Evolutionary conservation across 805 yeast genomes (phyloP), one percentile per base, ranked within the genome.

Genomic region (Wickerhamiella bombiphila): DNA sequence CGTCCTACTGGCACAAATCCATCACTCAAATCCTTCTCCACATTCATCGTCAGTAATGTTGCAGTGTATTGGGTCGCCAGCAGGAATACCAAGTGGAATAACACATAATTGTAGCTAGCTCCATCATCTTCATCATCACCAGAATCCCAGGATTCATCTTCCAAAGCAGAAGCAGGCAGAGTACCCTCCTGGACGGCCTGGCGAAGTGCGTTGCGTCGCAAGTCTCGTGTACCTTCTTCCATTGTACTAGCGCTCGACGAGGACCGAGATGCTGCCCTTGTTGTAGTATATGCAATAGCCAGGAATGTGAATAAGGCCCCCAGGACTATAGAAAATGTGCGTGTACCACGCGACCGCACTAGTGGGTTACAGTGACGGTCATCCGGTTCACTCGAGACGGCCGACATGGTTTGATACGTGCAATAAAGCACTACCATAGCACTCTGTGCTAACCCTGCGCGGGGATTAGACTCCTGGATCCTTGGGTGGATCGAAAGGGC

Each of bases 161-260:
- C 68, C 22, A 91, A 65, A 0, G 96, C 98, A 47, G 93, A 77
- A 47, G 79, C 93, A 0, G 98, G 98, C 40, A 91, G 65, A 3
- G 94, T 75, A 0, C 99, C 99, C 51, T 81, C 93, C 40, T 80
- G 86, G n/a, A 91, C 94, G 0, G 98, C 98, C 52, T 85, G 91
- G 47, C 77, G 71, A 29, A 91, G 71, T 1, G 96, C 95, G 52
- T 81, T 85, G 43, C 76, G 68, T 44, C 98, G 67, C 77, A 85
- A 71, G 45, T 78, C 83, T 43, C 70, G 71, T 46, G 86, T 59
- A 7, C 72, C 66, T 46, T 53, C 51, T 7, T 30, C 33, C 5
- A 16, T 13, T 7, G 15, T 42, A 61, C 53, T 35, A 11, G 44
- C 34, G 25, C 28, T 37, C 6, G 42, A 22, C 7, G 44, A 37